Percentiles rank a stretch among this genome's conserved stretches.
These are phyloP conservation scores for Nakazawaea anatomiae DNA, from an alignment of 805 yeast genomes.

Conservation along the genomic window DNA sequence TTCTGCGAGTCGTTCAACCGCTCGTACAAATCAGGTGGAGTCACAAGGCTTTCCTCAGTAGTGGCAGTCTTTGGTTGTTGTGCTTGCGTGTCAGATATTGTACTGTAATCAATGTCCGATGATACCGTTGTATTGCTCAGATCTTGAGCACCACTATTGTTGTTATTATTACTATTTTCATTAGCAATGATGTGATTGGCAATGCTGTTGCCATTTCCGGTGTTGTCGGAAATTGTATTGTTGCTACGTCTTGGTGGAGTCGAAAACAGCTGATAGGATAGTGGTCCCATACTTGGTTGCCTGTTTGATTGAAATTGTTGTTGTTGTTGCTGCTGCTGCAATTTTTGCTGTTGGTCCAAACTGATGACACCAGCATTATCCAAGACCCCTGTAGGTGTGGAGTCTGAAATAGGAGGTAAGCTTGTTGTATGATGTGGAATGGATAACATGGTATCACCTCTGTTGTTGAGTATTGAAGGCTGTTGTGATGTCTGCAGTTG, in stretches of 20 bases:
- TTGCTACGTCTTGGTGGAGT: background rate
- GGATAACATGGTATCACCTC: constrained; percentile 19
- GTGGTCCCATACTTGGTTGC: background rate
- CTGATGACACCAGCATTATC: constrained; percentile 17
- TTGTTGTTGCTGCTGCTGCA: no score
- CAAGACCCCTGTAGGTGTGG: constrained; percentile 14
- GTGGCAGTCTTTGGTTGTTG: constrained; percentile 1
- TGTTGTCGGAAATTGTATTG: no score
- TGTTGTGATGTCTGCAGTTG: constrained; percentile 18
- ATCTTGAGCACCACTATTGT: background rate
- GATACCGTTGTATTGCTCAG: constrained; percentile 6
- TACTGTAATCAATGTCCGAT: constrained; percentile 7
- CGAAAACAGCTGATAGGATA: background rate
- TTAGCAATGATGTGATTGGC: background rate
- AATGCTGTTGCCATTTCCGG: background rate
- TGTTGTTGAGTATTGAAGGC: constrained; percentile 16
- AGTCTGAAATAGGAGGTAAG: constrained; percentile 16
- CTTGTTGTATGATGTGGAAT: constrained; percentile 17
- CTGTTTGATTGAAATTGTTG: no score
- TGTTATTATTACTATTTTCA: constrained; percentile 1
- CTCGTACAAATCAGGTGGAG: constrained; percentile 9
- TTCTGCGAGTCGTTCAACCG: constrained; percentile 6
- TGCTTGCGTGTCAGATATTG: constrained; percentile 5
- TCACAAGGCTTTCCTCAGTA: constrained; percentile 5
- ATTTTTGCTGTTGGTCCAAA: constrained; percentile 12